Base-by-base conservation (phyloP, 176 grass and related monocot genomes). In the Zoysia pacifica region DNA sequence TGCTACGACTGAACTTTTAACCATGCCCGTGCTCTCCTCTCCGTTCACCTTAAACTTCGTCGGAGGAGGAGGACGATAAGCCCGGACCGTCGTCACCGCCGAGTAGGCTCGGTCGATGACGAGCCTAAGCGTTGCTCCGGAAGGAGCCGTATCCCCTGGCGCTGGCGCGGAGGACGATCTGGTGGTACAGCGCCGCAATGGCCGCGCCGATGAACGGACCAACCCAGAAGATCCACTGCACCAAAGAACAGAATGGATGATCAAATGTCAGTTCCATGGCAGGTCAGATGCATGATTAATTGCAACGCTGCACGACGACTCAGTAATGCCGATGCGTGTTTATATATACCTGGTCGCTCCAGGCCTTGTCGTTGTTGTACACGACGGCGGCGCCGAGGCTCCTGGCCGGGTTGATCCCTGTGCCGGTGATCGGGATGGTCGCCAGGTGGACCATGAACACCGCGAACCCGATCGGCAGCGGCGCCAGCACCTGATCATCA, bases 201-300 rank as follows among this genome's bases (percentile, higher is more conserved):
- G 82, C 82, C 4, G 91, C 86, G 14, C 88, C 88, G 35, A 93
- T 56, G 56, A 93, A 83, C 8, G 88, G 88, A 4, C 91, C 91
- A 5, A 88, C 91, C 91, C 88, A 94, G 75, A 94, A 94, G 72
- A 94, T 88, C 88, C 91, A 91, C 91, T 94, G 69, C 84, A 42
- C 3, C 39, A 67, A 45, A 15, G 48, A 15, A 11, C 28, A 48
- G 45, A 60, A 7, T 6, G 4, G 43, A 7, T 49, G 65, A 45
- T 13, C 28, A 28, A 60, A 18, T 40, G 8, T 70, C 78, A 81
- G 14, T 3, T 65, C 47, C 46, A 11, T 6, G 43, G 43, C 0
- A 67, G 20, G 2, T 20, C 62, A 40, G 11, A 1, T 7, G 48
- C 28, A n/a, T 9, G 42, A 68, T 54, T 3, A 14, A n/a, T 47